Conservation (phyloP, 257 asterid genomes). For the Solanum dulcamara region DNA sequence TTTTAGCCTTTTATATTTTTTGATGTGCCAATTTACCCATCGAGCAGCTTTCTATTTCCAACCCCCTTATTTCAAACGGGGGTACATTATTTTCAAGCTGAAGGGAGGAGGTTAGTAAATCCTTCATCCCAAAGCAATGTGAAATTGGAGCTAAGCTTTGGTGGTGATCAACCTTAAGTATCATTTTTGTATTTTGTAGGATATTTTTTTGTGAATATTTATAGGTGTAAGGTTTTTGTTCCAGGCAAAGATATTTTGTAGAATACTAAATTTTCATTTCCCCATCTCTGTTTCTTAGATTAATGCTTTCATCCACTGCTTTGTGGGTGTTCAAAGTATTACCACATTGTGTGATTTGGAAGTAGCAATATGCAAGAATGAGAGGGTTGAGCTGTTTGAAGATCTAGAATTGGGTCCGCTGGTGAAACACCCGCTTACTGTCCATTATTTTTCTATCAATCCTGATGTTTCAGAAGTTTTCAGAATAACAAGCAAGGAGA, state of each 20-base stretch:
- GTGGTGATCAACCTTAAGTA: not conserved
- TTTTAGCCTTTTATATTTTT: not conserved
- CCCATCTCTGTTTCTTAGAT: constrained; percentile 27
- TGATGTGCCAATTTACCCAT: not conserved
- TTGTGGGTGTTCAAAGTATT: constrained; percentile 71
- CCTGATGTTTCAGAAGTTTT: constrained; percentile 44
- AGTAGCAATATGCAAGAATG: constrained; percentile 65
- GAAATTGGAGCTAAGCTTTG: not conserved
- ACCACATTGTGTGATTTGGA: constrained; percentile 78
- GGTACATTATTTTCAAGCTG: not conserved
- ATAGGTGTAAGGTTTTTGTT: not conserved
- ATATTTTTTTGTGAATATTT: not conserved
- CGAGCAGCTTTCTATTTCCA: not conserved
- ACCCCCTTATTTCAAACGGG: not conserved
- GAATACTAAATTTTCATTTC: not conserved
- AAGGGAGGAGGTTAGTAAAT: not conserved
- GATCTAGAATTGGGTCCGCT: constrained; percentile 92
- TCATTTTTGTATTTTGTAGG: not conserved
- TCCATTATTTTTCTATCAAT: constrained; percentile 57
- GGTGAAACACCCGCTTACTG: constrained; percentile 64
- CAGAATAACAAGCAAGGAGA: constrained; percentile 60
- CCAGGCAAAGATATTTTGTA: not conserved
- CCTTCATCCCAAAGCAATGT: not conserved
- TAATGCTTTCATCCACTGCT: constrained; percentile 84
- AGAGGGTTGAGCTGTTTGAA: constrained; percentile 63